Conservation (phyloP, 371 early-diverging fungal genomes). For the Actinomortierella ambigua region DNA sequence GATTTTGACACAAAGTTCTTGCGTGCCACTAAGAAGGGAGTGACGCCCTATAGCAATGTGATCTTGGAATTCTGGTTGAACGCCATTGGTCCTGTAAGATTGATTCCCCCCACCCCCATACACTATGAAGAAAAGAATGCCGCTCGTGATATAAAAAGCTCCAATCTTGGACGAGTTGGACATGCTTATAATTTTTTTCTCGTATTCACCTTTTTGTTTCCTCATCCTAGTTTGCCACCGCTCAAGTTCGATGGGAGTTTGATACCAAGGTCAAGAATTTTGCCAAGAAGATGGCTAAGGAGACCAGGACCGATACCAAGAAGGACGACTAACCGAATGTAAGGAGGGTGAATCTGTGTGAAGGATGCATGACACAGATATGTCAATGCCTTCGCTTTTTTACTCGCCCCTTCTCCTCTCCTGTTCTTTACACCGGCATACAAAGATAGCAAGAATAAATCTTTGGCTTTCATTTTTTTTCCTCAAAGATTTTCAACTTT, state of each 20-base stretch:
- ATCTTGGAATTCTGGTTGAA: slow-evolving; percentile 26
- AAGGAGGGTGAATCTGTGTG: no score
- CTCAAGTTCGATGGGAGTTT: slow-evolving; percentile 32
- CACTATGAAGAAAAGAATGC: not conserved
- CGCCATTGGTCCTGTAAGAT: slow-evolving; percentile 31
- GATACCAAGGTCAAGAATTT: slow-evolving; percentile 30
- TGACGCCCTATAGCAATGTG: slow-evolving; percentile 25
- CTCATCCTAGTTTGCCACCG: slow-evolving; percentile 21
- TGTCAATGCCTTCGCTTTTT: not conserved
- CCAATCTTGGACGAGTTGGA: not conserved
- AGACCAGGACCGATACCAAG: slow-evolving; percentile 8
- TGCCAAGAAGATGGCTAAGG: slow-evolving; percentile 22
- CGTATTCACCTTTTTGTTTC: not conserved
- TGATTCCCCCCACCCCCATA: not conserved
- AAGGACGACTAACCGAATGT: slow-evolving; percentile 27
- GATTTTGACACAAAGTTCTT: slow-evolving; percentile 57
- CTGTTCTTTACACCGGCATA: no score
- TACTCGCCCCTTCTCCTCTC: not conserved
- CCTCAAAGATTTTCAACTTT: no score
- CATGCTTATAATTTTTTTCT: not conserved
- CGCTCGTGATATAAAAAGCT: not conserved
- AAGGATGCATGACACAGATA: no score
- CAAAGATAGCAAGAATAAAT: no score
- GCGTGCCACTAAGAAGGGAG: slow-evolving; percentile 53
- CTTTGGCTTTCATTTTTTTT: no score